Conservation (phyloP, 352 stramenopile genomes). For the Pythium coloratum region DNA sequence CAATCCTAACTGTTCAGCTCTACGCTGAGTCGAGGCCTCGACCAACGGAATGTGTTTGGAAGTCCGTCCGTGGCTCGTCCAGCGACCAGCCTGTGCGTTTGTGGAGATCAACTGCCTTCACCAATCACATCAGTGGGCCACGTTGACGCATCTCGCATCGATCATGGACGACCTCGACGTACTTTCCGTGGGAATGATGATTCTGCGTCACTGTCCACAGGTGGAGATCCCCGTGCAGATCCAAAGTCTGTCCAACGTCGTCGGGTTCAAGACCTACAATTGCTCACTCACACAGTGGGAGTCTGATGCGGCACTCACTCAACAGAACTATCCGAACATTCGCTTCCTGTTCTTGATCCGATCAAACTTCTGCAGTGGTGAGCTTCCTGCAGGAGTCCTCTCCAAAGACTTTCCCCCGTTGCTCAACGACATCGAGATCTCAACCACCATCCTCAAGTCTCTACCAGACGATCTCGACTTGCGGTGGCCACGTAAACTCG, state of each 20-base stretch:
- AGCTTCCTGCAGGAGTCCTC: slow-evolving; percentile 9
- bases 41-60: neutral
- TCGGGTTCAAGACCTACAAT: slow-evolving; percentile 49
- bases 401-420: slow-evolving; percentile 9
- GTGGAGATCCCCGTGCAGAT: slow-evolving; percentile 28
- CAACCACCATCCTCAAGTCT: slow-evolving; percentile 13
- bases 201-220: slow-evolving; percentile 34
- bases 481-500: slow-evolving; percentile 15
- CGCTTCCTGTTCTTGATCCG: slow-evolving; percentile 8
- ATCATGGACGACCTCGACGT: neutral
- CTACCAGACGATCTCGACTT: slow-evolving; percentile 13
- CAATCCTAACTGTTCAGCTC: neutral
- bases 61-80: neutral
- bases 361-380: slow-evolving; percentile 21
- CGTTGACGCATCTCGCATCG: neutral
- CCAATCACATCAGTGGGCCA: neutral
- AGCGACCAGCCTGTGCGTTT: neutral
- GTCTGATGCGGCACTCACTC: slow-evolving; percentile 26
- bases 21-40: neutral
- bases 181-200: neutral
- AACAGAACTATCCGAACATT: slow-evolving; percentile 28
- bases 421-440: slow-evolving; percentile 19
- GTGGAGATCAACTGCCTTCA: neutral
- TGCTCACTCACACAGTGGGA: slow-evolving; percentile 34
- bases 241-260: slow-evolving; percentile 31